Base-by-base conservation (phyloP, 2,329 filamentous ascomycete genomes). In the Penicillium sp. region DNA sequence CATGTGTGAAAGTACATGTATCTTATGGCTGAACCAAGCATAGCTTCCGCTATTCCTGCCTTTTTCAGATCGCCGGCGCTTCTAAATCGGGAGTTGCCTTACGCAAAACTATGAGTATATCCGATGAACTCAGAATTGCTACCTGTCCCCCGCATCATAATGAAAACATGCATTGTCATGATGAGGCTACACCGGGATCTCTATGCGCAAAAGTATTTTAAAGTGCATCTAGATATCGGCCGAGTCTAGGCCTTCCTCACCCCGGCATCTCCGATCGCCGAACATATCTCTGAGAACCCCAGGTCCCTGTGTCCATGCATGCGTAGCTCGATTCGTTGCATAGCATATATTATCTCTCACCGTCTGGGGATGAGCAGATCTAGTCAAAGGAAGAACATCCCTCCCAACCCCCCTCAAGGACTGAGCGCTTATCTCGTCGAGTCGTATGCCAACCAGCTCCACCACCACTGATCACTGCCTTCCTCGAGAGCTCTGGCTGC, bases 381-480 rank as follows among this genome's bases (percentile, higher is more conserved):
- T 23, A 37, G 29, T 26, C 35, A 39, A 39, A 8, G 11, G 10
- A 42, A 37, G 8, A n/a, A 3, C 8, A 3, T 19, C 35, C 35
- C n/a, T 19, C 35, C 21, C 21, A 45, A 13, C 29, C 23, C 3
- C 7, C 23, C 8, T n/a, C 50, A 58, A 47, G 57, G 54, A 60
- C 63, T 63, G 62, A 65, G 62, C 60, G 64, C 62, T 63, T 63
- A 60, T 63, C 58, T 57, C 13, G 54, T 60, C 59, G 52, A 62
- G 61, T 65, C 37, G 48, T 55, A 47, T 55, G 23, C 57, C 63
- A 60, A 61, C 52, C 57, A 56, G 46, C 53, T 57, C 54, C 52
- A 46, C 43, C 31, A 26, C 52, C n/a, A 10, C 39, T 42, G 19
- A 4, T 42, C 39, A 13, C 14, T 39, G 21, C 16, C 31, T 47